Percentiles rank a stretch among this genome's conserved stretches.
Evolutionary conservation across 257 asterid species (phyloP).

Genomic region (Solanum sparsipilum): DNA sequence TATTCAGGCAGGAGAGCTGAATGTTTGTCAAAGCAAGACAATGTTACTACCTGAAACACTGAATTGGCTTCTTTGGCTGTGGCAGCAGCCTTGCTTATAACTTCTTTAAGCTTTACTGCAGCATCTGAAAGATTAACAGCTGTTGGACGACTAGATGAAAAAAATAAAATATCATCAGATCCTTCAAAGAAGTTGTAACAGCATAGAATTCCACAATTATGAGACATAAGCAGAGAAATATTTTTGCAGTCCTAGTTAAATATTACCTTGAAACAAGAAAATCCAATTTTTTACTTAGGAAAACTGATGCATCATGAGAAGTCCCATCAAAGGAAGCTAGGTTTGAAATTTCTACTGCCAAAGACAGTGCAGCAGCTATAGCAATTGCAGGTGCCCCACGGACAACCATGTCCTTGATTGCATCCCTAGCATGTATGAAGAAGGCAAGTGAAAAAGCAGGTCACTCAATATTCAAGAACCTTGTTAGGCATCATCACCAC

Average conservation of each 20-base stretch:
- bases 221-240: not conserved
- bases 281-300: slow-evolving; percentile 54
- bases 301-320: slow-evolving; percentile 55
- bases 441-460: not conserved
- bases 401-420: slow-evolving; percentile 93
- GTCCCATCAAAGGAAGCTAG: slow-evolving; percentile 41
- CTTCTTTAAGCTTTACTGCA: slow-evolving; percentile 64
- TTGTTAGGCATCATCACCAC: not conserved
- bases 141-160: slow-evolving; percentile 73
- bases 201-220: not conserved
- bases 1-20: not conserved
- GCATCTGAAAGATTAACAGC: slow-evolving; percentile 96
- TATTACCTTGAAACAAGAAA: slow-evolving; percentile 83
- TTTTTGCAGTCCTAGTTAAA: not conserved
- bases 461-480: not conserved
- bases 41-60: slow-evolving; percentile 55
- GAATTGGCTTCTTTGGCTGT: slow-evolving; percentile 39
- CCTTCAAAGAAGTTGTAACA: not conserved
- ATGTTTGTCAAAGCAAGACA: not conserved
- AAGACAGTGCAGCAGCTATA: slow-evolving; percentile 86
- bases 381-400: slow-evolving; percentile 99
- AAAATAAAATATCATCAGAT: not conserved
- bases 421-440: slow-evolving; percentile 41
- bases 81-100: slow-evolving; percentile 36
- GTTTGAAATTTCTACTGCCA: slow-evolving; percentile 78